Conservation (phyloP, 495 filamentous ascomycete genomes). For the Chaetomium tenue region DNA sequence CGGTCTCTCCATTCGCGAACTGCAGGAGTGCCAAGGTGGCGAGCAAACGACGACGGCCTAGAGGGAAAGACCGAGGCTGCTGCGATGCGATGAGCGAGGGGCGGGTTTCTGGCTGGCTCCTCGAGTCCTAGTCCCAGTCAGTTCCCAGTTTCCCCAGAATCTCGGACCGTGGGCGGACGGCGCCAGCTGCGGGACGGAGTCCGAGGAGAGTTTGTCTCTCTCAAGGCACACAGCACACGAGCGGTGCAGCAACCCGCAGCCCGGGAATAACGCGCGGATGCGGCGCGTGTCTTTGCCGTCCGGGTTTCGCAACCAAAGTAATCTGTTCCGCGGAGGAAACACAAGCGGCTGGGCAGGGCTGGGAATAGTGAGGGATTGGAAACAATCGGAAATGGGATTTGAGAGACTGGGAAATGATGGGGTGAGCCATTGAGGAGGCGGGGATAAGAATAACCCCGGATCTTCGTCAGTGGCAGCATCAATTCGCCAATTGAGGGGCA, state of each 20-base stretch:
- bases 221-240: background rate
- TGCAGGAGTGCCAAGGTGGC: constrained; percentile 1
- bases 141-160: background rate
- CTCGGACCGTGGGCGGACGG: background rate
- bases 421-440: constrained; percentile 6
- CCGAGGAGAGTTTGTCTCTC: no score
- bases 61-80: background rate
- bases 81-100: background rate
- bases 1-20: constrained; percentile 13
- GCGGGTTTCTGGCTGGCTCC: background rate
- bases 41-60: background rate
- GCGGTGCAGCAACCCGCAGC: background rate
- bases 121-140: background rate
- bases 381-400: constrained; percentile 10
- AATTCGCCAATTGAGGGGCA: constrained; percentile 4
- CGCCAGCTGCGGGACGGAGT: background rate
- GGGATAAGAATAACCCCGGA: constrained; percentile 18
- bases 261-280: constrained; percentile 14
- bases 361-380: constrained; percentile 22
- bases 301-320: background rate
- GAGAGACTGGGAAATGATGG: constrained; percentile 6
- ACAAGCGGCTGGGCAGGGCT: constrained; percentile 27
- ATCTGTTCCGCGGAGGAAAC: constrained; percentile 13
- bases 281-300: background rate
- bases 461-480: background rate